Evolutionary conservation across 345 rosid genomes (phyloP), one percentile per base, ranked within the genome.

Genomic region (Iberis pinnata): DNA sequence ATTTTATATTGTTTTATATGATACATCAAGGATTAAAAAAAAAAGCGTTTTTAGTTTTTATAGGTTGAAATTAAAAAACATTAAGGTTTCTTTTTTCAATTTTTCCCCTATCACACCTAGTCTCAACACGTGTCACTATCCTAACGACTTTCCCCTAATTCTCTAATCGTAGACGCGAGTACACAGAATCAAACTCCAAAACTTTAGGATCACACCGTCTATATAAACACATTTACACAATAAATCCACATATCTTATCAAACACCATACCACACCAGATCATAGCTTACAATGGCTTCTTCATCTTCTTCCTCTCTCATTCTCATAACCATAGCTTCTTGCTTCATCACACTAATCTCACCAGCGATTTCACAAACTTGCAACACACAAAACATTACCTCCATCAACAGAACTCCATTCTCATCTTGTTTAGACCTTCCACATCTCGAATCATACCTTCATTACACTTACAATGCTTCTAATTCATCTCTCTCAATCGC

Each of bases 401-500:
- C 54, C 41, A 3, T 45, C 49, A 44, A 26, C 26, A 73, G 12
- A 57, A 71, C 58, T 12, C 43, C 17, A 4, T 87, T 53, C 72
- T 4, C 64, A 6, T 60, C 38, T 26, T 86, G 98, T 62, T 9
- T 58, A 1, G 80, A 75, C 49, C 81, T 86, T 29, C 76, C 95
- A 0, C 22, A 64, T 1, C 80, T 86, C 1, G 20, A 49, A 10
- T 52, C 96, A 2, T 62, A 27, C 74, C 80, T 90, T 7, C 96
- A 90, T 70, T 87, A 73, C 78, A 68, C 84, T 15, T 84, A 78
- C 84, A 24, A 83, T 47, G 55, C 80, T 22, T 6, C 79, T 7
- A 89, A 86, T 36, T 80, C 95, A 7, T 81, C 97, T n/a, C 89
- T 86, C 62, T 63, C 79, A 19, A 49, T 89, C 13, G 89, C 94